Conservation (phyloP, 1,139 yeast species). For the Taphrina deformans region DNA sequence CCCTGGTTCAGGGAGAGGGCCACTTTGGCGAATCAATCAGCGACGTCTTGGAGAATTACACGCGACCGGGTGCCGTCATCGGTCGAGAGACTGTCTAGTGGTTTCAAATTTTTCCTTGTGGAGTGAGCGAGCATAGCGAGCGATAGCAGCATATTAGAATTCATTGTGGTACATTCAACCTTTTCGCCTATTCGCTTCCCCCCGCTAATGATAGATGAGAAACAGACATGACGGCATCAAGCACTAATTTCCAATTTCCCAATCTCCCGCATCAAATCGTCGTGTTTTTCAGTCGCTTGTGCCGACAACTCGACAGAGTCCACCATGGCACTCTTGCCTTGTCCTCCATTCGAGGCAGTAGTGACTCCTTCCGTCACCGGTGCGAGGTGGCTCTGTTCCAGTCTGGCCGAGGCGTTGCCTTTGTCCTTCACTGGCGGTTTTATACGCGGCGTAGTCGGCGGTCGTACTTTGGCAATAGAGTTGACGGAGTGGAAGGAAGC, state of each 20-base stretch:
- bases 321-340: neutral
- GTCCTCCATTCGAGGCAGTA: neutral
- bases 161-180: too few relatives aligned
- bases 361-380: conserved; percentile 2
- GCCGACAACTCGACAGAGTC: neutral
- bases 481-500: conserved; percentile 25
- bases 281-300: conserved; percentile 2
- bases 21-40: conserved; percentile 22
- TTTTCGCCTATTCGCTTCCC: neutral
- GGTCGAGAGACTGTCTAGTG: conserved; percentile 1
- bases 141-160: neutral
- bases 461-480: conserved; percentile 22
- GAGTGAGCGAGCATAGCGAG: neutral
- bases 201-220: neutral
- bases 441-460: conserved; percentile 19
- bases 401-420: neutral
- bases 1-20: conserved; percentile 16
- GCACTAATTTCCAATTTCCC: conserved; percentile 7
- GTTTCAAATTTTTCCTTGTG: too few relatives aligned
- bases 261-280: conserved; percentile 13
- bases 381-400: neutral
- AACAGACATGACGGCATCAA: neutral
- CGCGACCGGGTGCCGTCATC: neutral
- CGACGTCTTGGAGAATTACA: conserved; percentile 15
- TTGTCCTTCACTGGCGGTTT: neutral